Evolutionary conservation across 2,329 filamentous ascomycete species (phyloP).

Genomic region (Lasiodiplodia gonubiensis): DNA sequence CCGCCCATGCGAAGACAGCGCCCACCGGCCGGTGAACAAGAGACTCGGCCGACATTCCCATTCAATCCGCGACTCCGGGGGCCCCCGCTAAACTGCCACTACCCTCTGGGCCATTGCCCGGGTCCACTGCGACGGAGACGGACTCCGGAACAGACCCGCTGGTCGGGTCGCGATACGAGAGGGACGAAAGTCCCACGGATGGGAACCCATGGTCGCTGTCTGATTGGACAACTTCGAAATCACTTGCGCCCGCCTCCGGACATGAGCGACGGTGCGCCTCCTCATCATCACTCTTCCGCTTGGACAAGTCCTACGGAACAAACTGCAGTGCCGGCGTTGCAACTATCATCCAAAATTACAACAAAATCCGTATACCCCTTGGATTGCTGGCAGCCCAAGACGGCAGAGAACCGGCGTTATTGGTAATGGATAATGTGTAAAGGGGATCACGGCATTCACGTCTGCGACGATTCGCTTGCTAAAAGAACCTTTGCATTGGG

Average conservation of each 20-base stretch:
- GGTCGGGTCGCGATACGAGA: slow-evolving; percentile 18
- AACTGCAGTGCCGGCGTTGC: slow-evolving; percentile 6
- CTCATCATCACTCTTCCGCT: not conserved
- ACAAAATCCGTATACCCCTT: slow-evolving; percentile 7
- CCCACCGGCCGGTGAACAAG: slow-evolving; percentile 10
- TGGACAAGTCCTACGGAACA: not conserved
- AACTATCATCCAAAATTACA: not conserved
- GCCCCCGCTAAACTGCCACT: slow-evolving; percentile 11
- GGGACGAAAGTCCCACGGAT: not conserved
- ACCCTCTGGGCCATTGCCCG: not conserved
- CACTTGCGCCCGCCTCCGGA: slow-evolving; percentile 14
- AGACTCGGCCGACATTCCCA: not conserved
- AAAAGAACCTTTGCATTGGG: slow-evolving; percentile 25
- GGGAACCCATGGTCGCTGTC: not conserved
- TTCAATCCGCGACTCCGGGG: slow-evolving; percentile 10
- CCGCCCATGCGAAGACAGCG: slow-evolving; percentile 22
- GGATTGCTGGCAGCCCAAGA: slow-evolving; percentile 7
- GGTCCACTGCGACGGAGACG: slow-evolving; percentile 20
- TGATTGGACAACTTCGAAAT: slow-evolving; percentile 7
- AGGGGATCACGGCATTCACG: slow-evolving; percentile 24
- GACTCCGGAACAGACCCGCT: slow-evolving; percentile 15
- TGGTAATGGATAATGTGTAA: slow-evolving; percentile 20
- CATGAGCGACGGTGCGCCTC: not conserved
- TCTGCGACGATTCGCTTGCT: slow-evolving; percentile 22
- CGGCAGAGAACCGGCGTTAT: slow-evolving; percentile 16